These are phyloP conservation scores for Typha latifolia DNA, from an alignment of 176 grass and related monocot genomes.

Conservation along the genomic window DNA sequence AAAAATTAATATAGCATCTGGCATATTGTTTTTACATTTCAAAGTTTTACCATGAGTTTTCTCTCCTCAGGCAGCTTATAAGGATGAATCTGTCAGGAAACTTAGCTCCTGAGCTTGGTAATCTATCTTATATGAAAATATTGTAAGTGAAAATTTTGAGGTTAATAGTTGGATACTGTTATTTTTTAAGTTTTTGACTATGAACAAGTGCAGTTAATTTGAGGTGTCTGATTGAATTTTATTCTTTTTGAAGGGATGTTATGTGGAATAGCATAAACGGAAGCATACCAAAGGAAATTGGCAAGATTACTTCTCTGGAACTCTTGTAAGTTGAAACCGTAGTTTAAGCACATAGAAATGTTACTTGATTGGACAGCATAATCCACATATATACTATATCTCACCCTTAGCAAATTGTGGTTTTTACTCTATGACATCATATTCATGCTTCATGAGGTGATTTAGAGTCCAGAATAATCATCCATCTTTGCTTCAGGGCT, in stretches of 20 bases:
- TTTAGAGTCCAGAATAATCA: neutral
- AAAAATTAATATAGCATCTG: neutral
- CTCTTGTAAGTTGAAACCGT: slow-evolving; percentile 57
- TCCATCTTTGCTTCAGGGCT: neutral
- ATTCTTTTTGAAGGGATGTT: slow-evolving; percentile 67
- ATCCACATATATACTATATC: neutral
- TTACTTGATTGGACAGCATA: neutral
- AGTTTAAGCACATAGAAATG: neutral
- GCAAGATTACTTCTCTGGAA: slow-evolving; percentile 63
- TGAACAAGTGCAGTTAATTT: neutral
- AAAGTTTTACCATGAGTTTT: slow-evolving; percentile 14
- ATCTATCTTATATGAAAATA: slow-evolving; percentile 60
- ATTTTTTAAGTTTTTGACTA: slow-evolving; percentile 8
- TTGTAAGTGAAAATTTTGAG: slow-evolving; percentile 44
- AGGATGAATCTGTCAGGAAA: slow-evolving; percentile 56
- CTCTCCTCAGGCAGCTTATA: slow-evolving; percentile 65
- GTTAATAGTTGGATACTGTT: neutral
- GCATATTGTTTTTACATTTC: slow-evolving; percentile 17
- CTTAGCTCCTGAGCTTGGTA: slow-evolving; percentile 81
- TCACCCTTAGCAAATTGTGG: neutral
- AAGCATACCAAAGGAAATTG: slow-evolving; percentile 84
- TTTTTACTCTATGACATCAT: neutral
- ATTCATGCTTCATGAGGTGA: neutral
- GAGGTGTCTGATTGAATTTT: neutral
- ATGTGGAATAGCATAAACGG: slow-evolving; percentile 92